phyloP scores from a whole-genome alignment of 1,139 yeast species.

The Blastobotrys malaysiensis region DNA sequence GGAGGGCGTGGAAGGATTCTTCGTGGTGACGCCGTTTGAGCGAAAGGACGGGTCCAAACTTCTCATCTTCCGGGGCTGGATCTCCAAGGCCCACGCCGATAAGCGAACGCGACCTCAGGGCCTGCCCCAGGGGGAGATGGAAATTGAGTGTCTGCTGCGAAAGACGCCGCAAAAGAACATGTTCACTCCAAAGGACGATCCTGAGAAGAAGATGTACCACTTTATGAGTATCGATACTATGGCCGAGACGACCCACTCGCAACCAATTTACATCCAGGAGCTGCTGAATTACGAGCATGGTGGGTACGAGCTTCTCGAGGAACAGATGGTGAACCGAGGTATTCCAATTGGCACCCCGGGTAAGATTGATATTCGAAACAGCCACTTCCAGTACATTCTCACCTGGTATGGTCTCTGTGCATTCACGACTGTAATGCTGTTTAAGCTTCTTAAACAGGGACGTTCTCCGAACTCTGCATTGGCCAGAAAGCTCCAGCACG shows the following conservation, averaged over 20 bases:
- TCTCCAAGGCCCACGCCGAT: conserved; percentile 62
- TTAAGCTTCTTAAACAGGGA: conserved; percentile 42
- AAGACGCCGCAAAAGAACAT: conserved; percentile 63
- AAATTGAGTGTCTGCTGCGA: conserved; percentile 67
- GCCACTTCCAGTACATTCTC: conserved; percentile 84
- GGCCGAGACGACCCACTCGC: conserved; percentile 61
- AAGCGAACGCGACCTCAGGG: conserved; percentile 55
- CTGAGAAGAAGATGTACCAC: conserved; percentile 48
- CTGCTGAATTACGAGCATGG: conserved; percentile 30
- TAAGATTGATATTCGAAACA: conserved; percentile 72
- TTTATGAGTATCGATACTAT: conserved; percentile 77
- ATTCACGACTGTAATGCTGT: conserved; percentile 61
- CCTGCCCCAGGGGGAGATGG: conserved; percentile 68
- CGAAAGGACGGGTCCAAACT: conserved; percentile 67
- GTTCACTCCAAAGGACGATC: conserved; percentile 77
- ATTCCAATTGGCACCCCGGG: conserved; percentile 87
- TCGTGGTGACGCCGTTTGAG: conserved; percentile 74
- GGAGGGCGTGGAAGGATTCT: conserved; percentile 73
- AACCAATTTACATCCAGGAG: conserved; percentile 76
- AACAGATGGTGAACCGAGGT: conserved; percentile 54
- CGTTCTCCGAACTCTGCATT: conserved; percentile 15
- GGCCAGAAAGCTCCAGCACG: conserved; percentile 13
- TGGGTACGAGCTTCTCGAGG: conserved; percentile 27
- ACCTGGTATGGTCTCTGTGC: conserved; percentile 92
- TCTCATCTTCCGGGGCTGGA: conserved; percentile 91